Percentiles rank a stretch among this genome's conserved stretches.
These are phyloP conservation scores for Exserohilum rostratum DNA, from an alignment of 2,329 filamentous ascomycete genomes.

Conservation along the genomic window DNA sequence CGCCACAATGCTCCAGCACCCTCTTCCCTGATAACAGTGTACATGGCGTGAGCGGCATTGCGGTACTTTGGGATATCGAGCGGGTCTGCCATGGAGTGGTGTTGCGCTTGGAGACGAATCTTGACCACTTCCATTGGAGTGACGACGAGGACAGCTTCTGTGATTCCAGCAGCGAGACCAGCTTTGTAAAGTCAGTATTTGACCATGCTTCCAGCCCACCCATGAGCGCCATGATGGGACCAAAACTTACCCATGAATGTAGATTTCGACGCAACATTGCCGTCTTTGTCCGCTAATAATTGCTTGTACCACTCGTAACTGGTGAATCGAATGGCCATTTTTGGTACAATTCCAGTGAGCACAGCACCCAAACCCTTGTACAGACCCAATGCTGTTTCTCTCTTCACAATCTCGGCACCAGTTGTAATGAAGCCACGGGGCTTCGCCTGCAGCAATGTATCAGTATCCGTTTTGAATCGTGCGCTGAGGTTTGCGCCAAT, in stretches of 20 bases:
- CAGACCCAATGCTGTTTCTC: constrained; percentile 88
- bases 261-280: constrained; percentile 69
- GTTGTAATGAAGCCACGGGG: constrained; percentile 87
- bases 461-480: constrained; percentile 5
- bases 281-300: constrained; percentile 71
- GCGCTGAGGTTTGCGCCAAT: not conserved
- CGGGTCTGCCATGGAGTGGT: constrained; percentile 97
- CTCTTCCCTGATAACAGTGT: constrained; percentile 92
- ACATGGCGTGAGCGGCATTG: constrained; percentile 81
- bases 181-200: constrained; percentile 56
- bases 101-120: constrained; percentile 96
- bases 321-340: constrained; percentile 99
- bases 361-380: constrained; percentile 99
- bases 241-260: constrained; percentile 71
- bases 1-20: constrained; percentile 87
- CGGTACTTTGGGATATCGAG: constrained; percentile 97
- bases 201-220: not conserved
- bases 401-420: constrained; percentile 81
- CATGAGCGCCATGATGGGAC: not conserved
- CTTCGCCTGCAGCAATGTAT: constrained; percentile 58
- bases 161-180: constrained; percentile 89
- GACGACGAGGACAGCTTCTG: constrained; percentile 94
- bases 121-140: constrained; percentile 99
- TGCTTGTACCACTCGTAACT: constrained; percentile 97
- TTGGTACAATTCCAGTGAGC: constrained; percentile 92